Evolutionary conservation across 257 asterid species (phyloP), one percentile per base, ranked within the genome.

Genomic region (Anisodus acutangulus): DNA sequence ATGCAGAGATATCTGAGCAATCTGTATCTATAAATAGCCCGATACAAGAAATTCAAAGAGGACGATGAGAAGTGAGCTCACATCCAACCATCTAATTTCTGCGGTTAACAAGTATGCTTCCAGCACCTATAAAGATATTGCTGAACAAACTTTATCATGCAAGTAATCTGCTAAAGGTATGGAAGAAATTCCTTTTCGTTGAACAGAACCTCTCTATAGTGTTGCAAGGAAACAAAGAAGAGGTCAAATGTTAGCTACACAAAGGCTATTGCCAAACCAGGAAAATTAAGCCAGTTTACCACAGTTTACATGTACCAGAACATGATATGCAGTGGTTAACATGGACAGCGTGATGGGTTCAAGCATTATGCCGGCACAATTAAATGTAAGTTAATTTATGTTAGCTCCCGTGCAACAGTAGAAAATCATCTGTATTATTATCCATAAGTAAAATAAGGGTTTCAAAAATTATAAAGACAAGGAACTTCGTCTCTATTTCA

Each of bases 81-180:
- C 79, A 71, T 71, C 39, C 79, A 71, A 43, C 16, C 55, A 71
- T 71, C n/a, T 71, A 71, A n/a, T 43, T n/a, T 71, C 9, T 71
- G 5, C 19, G 10, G 79, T 43, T 37, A n/a, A 71, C 58, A 45
- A 72, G 57, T 72, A 47, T 51, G 41, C 59, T 72, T 72, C 35
- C 41, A 72, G 80, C 47, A 19, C 41, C n/a, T 72, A 49, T 19
- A 45, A 72, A 22, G n/a, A 47, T 72, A 47, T 47, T 45, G 10
- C 41, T 22, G 59, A 19, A 47, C 80, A 47, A 72, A 47, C 80
- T 72, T 47, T 19, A 47, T 47, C 59, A 47, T 72, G 80, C 59
- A 72, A 47, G 80, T 72, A 31, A 72, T 47, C 80, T 72, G 39
- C 80, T 72, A 10, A 59, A 45, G 58, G 41, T 10, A 5, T 19